Percentiles rank a stretch among this genome's conserved stretches.
Evolutionary conservation across 2,329 filamentous ascomycete species (phyloP).

Genomic region (Arthroderma sp.): DNA sequence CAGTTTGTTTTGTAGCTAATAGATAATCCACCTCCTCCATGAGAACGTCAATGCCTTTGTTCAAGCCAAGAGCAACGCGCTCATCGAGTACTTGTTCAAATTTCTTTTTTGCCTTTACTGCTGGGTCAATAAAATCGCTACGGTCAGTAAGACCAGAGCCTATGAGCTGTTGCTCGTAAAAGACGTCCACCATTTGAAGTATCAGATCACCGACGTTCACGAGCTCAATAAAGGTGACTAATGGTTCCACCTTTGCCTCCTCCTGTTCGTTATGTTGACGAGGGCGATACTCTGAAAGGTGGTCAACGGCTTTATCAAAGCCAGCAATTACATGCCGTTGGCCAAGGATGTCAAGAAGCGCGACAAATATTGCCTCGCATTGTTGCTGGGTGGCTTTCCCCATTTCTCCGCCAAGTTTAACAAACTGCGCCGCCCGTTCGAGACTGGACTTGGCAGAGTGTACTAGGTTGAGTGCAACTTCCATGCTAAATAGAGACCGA

Average conservation of each 20-base stretch:
- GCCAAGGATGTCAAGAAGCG: conserved; percentile 70
- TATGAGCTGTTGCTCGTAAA: conserved; percentile 90
- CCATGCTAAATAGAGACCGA: conserved; percentile 87
- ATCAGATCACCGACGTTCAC: conserved; percentile 98
- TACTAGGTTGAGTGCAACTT: conserved; percentile 79
- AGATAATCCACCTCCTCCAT: conserved; percentile 98
- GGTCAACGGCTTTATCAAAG: conserved; percentile 82
- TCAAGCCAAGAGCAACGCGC: conserved; percentile 84
- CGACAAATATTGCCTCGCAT: conserved; percentile 79
- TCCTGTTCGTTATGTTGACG: conserved; percentile 57
- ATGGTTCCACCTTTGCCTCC: conserved; percentile 65
- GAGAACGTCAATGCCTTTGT: conserved; percentile 94
- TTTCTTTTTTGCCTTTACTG: conserved; percentile 88
- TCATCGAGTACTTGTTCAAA: conserved; percentile 99
- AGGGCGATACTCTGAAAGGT: conserved; percentile 83
- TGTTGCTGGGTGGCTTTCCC: conserved; percentile 77
- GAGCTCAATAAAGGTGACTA: conserved; percentile 91
- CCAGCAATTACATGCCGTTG: conserved; percentile 79
- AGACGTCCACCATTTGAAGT: conserved; percentile 97
- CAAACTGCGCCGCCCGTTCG: conserved; percentile 72
- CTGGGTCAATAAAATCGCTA: conserved; percentile 87
- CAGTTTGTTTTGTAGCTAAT: conserved; percentile 71
- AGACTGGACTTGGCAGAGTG: conserved; percentile 79
- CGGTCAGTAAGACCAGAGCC: conserved; percentile 71
- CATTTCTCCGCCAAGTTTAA: conserved; percentile 62